Conservation (phyloP, 2,329 filamentous ascomycete species). For the Plenodomus tracheiphilus region DNA sequence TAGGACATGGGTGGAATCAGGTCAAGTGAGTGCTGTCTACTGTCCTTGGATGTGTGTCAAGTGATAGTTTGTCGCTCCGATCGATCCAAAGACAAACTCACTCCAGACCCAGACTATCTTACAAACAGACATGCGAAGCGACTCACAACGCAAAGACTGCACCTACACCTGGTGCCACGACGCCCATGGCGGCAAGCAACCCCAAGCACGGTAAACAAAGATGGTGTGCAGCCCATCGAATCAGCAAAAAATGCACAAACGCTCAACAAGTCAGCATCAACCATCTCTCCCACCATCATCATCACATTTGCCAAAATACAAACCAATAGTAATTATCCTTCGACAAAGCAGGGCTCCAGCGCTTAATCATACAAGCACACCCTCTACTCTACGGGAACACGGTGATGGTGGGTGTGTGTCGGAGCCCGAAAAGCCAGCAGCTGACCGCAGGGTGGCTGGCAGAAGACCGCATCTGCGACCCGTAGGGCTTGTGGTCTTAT, state of each 20-base stretch:
- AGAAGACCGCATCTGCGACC: constrained; percentile 15
- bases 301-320: background rate
- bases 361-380: constrained; percentile 1
- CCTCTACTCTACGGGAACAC: background rate
- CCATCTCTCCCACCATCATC: background rate
- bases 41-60: background rate
- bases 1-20: no score
- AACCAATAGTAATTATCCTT: constrained; percentile 1
- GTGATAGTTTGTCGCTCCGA: background rate
- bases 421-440: constrained; percentile 5
- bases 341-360: background rate
- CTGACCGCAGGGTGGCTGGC: background rate
- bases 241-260: background rate
- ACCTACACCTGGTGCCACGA: background rate
- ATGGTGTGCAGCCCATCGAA: background rate
- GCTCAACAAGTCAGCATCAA: background rate
- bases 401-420: background rate
- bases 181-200: background rate
- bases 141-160: background rate
- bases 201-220: background rate
- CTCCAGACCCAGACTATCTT: background rate
- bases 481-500: constrained; percentile 1
- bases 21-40: no score
- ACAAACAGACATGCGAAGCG: background rate
- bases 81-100: background rate